These are phyloP conservation scores for Harringtonia lauricola DNA, from an alignment of 2,329 filamentous ascomycete species.

Conservation along the genomic window DNA sequence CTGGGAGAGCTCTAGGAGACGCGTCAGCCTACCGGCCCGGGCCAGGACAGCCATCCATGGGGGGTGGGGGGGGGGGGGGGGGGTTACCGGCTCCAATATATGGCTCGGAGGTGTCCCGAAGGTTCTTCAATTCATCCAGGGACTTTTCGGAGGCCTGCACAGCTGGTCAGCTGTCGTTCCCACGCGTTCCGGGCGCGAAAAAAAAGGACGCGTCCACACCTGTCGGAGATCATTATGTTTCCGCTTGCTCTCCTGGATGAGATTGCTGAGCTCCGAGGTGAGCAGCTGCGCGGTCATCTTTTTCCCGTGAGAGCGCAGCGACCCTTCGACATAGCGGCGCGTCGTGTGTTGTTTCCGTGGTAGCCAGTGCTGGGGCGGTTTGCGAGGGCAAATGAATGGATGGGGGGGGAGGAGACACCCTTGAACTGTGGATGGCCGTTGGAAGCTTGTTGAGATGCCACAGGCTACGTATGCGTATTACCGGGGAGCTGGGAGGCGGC, in stretches of 20 bases:
- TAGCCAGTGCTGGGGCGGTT: too few relatives aligned
- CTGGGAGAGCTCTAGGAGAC: slow-evolving; percentile 63
- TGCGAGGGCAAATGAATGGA: too few relatives aligned
- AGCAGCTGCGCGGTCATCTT: slow-evolving; percentile 88
- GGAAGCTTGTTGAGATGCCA: slow-evolving; percentile 26
- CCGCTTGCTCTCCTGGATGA: slow-evolving; percentile 91
- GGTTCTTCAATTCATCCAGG: slow-evolving; percentile 71
- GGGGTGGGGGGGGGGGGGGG: too few relatives aligned
- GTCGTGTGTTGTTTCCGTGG: neutral
- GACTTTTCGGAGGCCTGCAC: slow-evolving; percentile 81
- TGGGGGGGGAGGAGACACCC: too few relatives aligned
- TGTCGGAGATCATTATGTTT: slow-evolving; percentile 85
- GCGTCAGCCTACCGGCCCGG: slow-evolving; percentile 43
- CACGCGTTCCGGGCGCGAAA: too few relatives aligned
- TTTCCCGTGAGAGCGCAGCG: slow-evolving; percentile 8
- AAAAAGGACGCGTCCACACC: slow-evolving; percentile 32
- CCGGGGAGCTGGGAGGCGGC: slow-evolving; percentile 1
- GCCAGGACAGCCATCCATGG: too few relatives aligned
- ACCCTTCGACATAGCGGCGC: slow-evolving; percentile 10
- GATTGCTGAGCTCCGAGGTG: slow-evolving; percentile 74
- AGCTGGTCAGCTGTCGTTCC: neutral
- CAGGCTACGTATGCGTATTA: slow-evolving; percentile 81
- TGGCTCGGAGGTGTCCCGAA: slow-evolving; percentile 64
- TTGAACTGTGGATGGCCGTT: too few relatives aligned
- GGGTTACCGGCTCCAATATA: slow-evolving; percentile 65